These are phyloP conservation scores for Tricholoma hemisulphureum DNA, from an alignment of 768 basidiomycete genomes.

Conservation along the genomic window DNA sequence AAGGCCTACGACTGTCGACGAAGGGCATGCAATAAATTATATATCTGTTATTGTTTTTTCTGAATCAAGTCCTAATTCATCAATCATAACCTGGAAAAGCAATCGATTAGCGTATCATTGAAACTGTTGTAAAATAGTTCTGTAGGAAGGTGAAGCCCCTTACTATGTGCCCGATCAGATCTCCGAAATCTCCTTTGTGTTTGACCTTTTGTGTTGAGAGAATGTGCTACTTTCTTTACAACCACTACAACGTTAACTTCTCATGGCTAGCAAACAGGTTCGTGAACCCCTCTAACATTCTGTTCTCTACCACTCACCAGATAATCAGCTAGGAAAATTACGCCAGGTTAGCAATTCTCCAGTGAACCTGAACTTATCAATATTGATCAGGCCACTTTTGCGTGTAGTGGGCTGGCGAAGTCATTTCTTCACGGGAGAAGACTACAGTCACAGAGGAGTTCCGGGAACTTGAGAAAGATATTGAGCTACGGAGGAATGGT, in stretches of 20 bases:
- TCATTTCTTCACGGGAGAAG: slow-evolving; percentile 83
- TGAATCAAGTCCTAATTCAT: not conserved
- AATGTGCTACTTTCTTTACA: slow-evolving; percentile 2
- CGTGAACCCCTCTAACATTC: slow-evolving; percentile 11
- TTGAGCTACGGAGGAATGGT: slow-evolving; percentile 76
- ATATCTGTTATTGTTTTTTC: slow-evolving; percentile 1
- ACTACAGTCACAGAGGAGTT: slow-evolving; percentile 77
- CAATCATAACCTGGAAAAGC: not conserved
- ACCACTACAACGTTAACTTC: slow-evolving; percentile 6
- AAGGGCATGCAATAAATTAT: slow-evolving; percentile 40
- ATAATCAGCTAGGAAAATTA: slow-evolving; percentile 68
- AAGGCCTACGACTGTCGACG: slow-evolving; percentile 68
- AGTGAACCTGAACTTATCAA: slow-evolving; percentile 2
- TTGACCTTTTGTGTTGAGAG: slow-evolving; percentile 2
- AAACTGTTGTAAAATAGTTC: too few species aligned
- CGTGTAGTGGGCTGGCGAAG: slow-evolving; percentile 82
- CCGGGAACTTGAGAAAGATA: slow-evolving; percentile 76
- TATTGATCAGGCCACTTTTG: slow-evolving; percentile 33
- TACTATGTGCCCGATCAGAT: slow-evolving; percentile 13
- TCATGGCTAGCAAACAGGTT: slow-evolving; percentile 71
- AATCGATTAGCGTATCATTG: too few species aligned
- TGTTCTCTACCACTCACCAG: not conserved
- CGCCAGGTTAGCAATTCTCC: slow-evolving; percentile 58
- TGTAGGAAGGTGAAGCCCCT: too few species aligned
- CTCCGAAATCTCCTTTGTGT: slow-evolving; percentile 3